Conservation (phyloP, 768 basidiomycete genomes). For the Leccinum variicolor region DNA sequence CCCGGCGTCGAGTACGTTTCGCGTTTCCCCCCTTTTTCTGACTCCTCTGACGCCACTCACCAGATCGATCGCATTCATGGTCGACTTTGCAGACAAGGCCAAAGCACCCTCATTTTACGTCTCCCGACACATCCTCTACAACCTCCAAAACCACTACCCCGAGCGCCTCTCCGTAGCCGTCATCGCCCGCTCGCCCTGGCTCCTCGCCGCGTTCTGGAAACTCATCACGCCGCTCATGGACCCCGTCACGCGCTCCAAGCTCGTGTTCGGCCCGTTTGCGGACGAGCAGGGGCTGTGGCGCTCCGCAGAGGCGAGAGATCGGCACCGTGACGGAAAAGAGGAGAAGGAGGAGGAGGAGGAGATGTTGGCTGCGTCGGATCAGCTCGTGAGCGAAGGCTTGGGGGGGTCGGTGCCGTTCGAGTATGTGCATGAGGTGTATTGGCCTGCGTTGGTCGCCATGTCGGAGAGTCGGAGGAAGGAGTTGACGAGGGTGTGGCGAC, state of each 20-base stretch:
- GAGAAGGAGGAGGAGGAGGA: slow-evolving; percentile 6
- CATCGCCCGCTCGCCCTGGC: slow-evolving; percentile 76
- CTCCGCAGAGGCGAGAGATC: slow-evolving; percentile 22
- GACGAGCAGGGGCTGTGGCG: slow-evolving; percentile 27
- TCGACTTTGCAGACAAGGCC: slow-evolving; percentile 72
- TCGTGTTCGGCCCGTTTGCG: slow-evolving; percentile 64
- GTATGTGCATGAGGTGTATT: slow-evolving; percentile 75
- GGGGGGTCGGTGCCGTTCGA: slow-evolving; percentile 63
- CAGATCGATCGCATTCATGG: slow-evolving; percentile 44
- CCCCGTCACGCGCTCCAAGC: slow-evolving; percentile 71
- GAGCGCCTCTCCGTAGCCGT: slow-evolving; percentile 23
- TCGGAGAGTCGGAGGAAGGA: slow-evolving; percentile 47
- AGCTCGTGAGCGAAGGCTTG: slow-evolving; percentile 71
- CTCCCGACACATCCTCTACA: slow-evolving; percentile 46
- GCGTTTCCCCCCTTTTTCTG: not conserved
- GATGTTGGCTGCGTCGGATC: slow-evolving; percentile 59
- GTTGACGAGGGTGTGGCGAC: slow-evolving; percentile 63
- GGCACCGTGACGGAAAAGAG: not conserved
- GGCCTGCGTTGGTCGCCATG: slow-evolving; percentile 58
- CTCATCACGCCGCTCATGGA: slow-evolving; percentile 80
- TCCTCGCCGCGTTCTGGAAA: slow-evolving; percentile 72
- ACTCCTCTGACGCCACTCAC: not conserved
- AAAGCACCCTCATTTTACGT: slow-evolving; percentile 49
- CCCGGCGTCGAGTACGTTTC: slow-evolving; percentile 16
- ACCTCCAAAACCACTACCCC: slow-evolving; percentile 35